Conservation (phyloP, 2,329 filamentous ascomycete genomes). For the Fusarium sacchari region DNA sequence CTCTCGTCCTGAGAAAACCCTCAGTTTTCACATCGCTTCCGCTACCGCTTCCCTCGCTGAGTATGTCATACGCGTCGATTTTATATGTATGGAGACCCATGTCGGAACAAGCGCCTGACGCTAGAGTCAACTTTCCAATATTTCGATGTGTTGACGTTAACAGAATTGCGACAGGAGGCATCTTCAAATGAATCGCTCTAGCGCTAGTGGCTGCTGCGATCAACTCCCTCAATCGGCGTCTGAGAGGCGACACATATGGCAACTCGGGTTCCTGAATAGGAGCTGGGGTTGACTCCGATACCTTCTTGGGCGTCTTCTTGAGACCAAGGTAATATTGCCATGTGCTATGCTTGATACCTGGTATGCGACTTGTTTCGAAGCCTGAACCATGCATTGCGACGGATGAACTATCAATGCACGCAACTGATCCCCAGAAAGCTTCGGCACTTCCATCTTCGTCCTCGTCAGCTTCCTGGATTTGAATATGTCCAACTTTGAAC, state of each 20-base stretch:
- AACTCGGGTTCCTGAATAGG: conserved; percentile 58
- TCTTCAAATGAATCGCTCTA: conserved; percentile 83
- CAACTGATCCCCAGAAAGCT: conserved; percentile 85
- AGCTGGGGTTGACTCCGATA: conserved; percentile 50
- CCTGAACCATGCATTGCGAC: conserved; percentile 94
- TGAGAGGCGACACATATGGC: conserved; percentile 67
- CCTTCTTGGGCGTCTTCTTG: conserved; percentile 68
- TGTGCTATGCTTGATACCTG: conserved; percentile 76
- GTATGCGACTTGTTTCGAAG: conserved; percentile 83
- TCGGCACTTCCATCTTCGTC: conserved; percentile 70
- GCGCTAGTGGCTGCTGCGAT: conserved; percentile 89
- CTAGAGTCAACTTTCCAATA: conserved; percentile 89
- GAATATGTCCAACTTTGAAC: conserved; percentile 88
- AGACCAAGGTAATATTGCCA: conserved; percentile 93
- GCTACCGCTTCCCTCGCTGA: conserved; percentile 85
- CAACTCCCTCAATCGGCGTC: conserved; percentile 81
- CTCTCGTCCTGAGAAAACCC: conserved; percentile 85
- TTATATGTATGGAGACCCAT: conserved; percentile 89
- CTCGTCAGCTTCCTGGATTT: conserved; percentile 62
- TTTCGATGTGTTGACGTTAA: conserved; percentile 91
- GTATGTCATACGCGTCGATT: conserved; percentile 92
- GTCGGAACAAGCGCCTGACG: conserved; percentile 81
- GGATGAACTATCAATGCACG: conserved; percentile 84
- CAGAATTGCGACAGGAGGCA: conserved; percentile 89
- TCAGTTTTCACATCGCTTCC: conserved; percentile 95